Evolutionary conservation across 2,329 filamentous ascomycete species (phyloP).

Genomic region (Gremmenia infestans): DNA sequence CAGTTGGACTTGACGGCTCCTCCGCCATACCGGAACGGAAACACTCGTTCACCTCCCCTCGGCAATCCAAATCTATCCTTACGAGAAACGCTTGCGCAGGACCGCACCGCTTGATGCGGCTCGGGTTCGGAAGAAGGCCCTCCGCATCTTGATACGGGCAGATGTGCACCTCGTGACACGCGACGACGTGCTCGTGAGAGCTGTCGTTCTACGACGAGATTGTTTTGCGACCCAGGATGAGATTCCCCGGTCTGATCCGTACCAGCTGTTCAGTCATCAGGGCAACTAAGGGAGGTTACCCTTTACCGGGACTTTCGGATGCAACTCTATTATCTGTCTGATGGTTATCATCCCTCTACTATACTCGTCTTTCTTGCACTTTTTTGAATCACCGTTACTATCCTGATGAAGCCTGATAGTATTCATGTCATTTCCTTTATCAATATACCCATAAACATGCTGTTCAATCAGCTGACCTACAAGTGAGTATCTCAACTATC

Average conservation of each 20-base stretch:
- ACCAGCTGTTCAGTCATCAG: slow-evolving; percentile 1
- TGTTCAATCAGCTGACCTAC: background rate
- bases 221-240: background rate
- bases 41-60: background rate
- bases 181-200: background rate
- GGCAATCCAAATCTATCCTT: background rate
- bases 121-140: background rate
- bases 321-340: background rate
- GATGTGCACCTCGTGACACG: background rate
- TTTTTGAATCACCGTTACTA: background rate
- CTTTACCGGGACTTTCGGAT: background rate
- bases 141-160: background rate
- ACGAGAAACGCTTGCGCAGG: background rate
- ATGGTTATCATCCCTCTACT: background rate
- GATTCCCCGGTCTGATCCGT: background rate
- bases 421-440: too few species aligned
- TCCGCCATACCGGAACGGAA: background rate
- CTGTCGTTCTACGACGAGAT: background rate
- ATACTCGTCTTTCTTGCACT: background rate
- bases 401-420: too few species aligned
- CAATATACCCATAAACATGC: background rate
- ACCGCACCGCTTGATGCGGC: background rate
- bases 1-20: background rate
- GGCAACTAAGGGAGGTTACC: background rate
- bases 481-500: background rate